Conservation (phyloP, 768 basidiomycete species). For the Naganishia vaughanmartiniae region DNA sequence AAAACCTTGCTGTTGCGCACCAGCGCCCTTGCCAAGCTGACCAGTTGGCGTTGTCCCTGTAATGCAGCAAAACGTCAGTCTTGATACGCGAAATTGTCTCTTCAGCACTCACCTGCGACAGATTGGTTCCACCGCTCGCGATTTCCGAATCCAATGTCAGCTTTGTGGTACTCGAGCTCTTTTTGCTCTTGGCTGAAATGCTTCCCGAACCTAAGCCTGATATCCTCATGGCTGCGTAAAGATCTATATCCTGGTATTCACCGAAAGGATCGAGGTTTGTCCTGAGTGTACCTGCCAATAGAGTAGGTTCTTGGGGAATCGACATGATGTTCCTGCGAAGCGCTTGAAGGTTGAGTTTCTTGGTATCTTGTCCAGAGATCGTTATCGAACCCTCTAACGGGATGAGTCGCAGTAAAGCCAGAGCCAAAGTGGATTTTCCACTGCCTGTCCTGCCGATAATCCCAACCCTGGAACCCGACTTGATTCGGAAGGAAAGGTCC, state of each 20-base stretch:
- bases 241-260: slow-evolving; percentile 59
- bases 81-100: no score
- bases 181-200: not conserved
- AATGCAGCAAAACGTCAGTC: slow-evolving; percentile 38
- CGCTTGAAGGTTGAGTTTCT: slow-evolving; percentile 60
- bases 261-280: slow-evolving; percentile 64
- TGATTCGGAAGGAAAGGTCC: slow-evolving; percentile 61
- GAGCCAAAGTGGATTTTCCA: slow-evolving; percentile 57
- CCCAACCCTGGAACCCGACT: slow-evolving; percentile 63
- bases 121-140: slow-evolving; percentile 53
- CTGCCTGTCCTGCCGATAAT: slow-evolving; percentile 65
- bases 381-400: slow-evolving; percentile 60
- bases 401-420: slow-evolving; percentile 62
- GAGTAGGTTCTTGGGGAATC: slow-evolving; percentile 62
- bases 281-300: slow-evolving; percentile 61
- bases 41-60: slow-evolving; percentile 63
- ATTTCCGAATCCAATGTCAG: slow-evolving; percentile 51
- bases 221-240: slow-evolving; percentile 58
- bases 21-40: slow-evolving; percentile 63
- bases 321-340: slow-evolving; percentile 64
- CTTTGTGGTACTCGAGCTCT: slow-evolving; percentile 7
- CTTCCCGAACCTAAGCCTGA: slow-evolving; percentile 52
- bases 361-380: slow-evolving; percentile 60
- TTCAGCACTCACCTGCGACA: slow-evolving; percentile 30
- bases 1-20: slow-evolving; percentile 62